phyloP scores from a whole-genome alignment of 2,329 filamentous ascomycete genomes.

The Ascochyta rabiei region DNA sequence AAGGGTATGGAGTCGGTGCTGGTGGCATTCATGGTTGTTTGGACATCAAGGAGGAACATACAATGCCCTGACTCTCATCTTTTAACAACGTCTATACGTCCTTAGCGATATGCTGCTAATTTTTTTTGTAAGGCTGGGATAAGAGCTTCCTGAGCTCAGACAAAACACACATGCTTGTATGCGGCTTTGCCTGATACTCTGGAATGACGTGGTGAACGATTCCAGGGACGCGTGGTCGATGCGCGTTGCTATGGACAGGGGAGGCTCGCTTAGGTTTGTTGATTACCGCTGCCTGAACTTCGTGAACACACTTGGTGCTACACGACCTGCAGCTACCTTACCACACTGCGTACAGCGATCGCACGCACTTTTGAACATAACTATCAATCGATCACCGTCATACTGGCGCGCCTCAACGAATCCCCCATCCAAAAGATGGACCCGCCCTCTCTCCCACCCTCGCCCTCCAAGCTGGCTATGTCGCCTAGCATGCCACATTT shows the following conservation, averaged over 20 bases:
- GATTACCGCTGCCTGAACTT: constrained; percentile 23
- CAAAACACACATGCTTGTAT: no score
- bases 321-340: constrained; percentile 13
- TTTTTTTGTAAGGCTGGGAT: no score
- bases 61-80: no score
- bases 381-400: constrained; percentile 30
- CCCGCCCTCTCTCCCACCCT: constrained; percentile 42
- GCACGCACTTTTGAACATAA: constrained; percentile 6
- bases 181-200: no score
- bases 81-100: no score
- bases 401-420: constrained; percentile 48
- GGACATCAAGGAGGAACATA: no score
- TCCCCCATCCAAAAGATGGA: constrained; percentile 41
- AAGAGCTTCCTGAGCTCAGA: no score
- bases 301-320: constrained; percentile 15
- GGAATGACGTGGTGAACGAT: constrained; percentile 9
- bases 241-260: constrained; percentile 35
- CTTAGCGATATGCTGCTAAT: no score
- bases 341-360: constrained; percentile 15
- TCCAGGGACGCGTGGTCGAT: constrained; percentile 17
- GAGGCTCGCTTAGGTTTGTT: constrained; percentile 37
- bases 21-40: no score
- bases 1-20: background rate
- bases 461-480: constrained; percentile 57
- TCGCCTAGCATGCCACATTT: constrained; percentile 65